Conservation (phyloP, 306 rosid genomes). For the Parietaria judaica region DNA sequence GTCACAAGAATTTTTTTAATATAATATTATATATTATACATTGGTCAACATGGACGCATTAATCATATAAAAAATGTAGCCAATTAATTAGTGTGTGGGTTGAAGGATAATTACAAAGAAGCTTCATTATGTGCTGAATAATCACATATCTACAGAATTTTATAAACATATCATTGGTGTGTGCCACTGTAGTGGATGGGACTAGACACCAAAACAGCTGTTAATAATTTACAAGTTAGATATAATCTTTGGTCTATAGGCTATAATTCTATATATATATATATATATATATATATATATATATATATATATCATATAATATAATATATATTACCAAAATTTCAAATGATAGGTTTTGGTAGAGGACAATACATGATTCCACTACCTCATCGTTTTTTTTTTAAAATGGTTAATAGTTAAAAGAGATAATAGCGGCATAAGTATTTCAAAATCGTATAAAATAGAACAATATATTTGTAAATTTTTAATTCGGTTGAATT, state of each 20-base stretch:
- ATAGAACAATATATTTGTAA: too few species aligned
- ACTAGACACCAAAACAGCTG: constrained; percentile 44
- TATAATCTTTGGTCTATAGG: too few species aligned
- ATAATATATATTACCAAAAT: constrained; percentile 8
- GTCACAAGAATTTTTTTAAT: too few species aligned
- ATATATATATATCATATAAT: too few species aligned
- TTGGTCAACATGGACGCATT: constrained; percentile 43
- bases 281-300: too few species aligned
- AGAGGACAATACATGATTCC: constrained; percentile 53
- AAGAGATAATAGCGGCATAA: too few species aligned
- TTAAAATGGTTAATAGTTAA: too few species aligned
- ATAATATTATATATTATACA: constrained; percentile 13
- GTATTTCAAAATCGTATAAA: too few species aligned
- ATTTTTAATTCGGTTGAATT: too few species aligned
- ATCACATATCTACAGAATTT: constrained; percentile 40
- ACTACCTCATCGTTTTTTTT: constrained; percentile 23
- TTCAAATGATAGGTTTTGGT: constrained; percentile 24
- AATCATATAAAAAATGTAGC: background rate
- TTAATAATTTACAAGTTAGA: constrained; percentile 3
- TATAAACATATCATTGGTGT: constrained; percentile 28
- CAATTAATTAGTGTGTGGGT: constrained; percentile 30
- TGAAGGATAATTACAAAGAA: constrained; percentile 43
- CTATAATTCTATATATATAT: too few species aligned
- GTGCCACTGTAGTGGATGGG: constrained; percentile 42
- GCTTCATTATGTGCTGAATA: constrained; percentile 53